Evolutionary conservation across 208 protist genomes (phyloP).

Genomic region (Leishmania tropica): DNA sequence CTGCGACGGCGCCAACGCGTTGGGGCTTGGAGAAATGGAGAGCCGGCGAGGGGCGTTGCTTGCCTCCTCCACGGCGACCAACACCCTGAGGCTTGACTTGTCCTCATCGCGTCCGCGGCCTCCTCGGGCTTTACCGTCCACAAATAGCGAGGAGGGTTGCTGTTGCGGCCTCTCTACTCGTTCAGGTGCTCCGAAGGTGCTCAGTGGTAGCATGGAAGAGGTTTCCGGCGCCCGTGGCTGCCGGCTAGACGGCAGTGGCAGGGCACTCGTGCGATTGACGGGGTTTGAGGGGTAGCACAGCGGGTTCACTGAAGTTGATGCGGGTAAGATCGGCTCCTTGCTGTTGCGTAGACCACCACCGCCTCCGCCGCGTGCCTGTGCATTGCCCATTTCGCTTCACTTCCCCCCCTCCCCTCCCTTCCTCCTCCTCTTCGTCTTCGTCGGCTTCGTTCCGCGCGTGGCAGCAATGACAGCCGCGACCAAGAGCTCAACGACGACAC

Average conservation of each 20-base stretch:
- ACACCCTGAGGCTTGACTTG: not conserved
- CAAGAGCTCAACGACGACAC: not conserved
- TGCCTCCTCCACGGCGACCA: not conserved
- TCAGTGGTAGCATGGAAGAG: not conserved
- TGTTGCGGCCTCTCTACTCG: not conserved
- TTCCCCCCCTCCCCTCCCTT: not conserved
- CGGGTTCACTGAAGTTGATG: not conserved
- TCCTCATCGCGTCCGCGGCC: not conserved
- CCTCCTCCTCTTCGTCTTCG: not conserved
- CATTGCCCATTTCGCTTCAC: conserved; percentile 15
- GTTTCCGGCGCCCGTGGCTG: not conserved
- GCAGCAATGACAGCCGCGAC: not conserved
- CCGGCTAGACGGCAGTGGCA: not conserved
- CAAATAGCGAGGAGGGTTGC: not conserved
- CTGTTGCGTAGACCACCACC: not conserved
- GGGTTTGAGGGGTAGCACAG: not conserved
- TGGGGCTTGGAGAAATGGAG: conserved; percentile 1
- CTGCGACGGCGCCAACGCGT: conserved; percentile 1
- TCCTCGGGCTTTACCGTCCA: too few species aligned
- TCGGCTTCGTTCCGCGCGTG: not conserved
- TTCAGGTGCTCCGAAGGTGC: not conserved
- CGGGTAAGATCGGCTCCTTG: not conserved
- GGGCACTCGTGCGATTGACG: not conserved
- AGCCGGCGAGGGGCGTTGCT: not conserved
- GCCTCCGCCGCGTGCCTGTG: not conserved